A percentile compares a stretch with the other conserved stretches of the same genome.
phyloP scores from a whole-genome alignment of 192 early-diverging fungal species.

The Rhizophagus clarus region DNA sequence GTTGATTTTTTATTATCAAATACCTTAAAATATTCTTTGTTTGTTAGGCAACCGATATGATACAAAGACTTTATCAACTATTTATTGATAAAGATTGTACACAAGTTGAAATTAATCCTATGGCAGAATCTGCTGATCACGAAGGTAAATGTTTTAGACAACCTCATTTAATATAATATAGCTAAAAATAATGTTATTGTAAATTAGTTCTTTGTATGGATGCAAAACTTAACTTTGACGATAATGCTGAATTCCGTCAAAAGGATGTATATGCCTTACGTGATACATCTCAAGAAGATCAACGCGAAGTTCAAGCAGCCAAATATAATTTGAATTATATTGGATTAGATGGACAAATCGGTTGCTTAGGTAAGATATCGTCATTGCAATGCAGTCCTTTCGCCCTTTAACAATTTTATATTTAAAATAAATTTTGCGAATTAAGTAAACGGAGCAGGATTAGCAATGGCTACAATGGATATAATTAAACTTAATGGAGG shows the following conservation, averaged over 20 bases:
- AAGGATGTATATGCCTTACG: constrained; percentile 85
- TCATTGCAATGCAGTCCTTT: constrained; percentile 11
- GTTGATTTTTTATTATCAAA: not conserved
- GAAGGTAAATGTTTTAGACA: constrained; percentile 54
- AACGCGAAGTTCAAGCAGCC: constrained; percentile 94
- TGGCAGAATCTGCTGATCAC: constrained; percentile 87
- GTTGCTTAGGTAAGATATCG: constrained; percentile 75
- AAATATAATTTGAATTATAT: constrained; percentile 99
- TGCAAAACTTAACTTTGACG: constrained; percentile 99
- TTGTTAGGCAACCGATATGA: constrained; percentile 82
- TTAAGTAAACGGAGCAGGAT: constrained; percentile 93
- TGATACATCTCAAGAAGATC: constrained; percentile 95
- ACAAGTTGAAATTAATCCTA: constrained; percentile 99
- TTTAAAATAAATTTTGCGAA: too few species aligned
- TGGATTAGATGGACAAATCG: constrained; percentile 97
- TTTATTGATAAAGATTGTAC: constrained; percentile 97
- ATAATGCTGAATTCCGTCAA: constrained; percentile 99
- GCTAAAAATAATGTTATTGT: not conserved
- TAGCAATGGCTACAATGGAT: constrained; percentile 99
- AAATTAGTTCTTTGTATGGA: constrained; percentile 90
- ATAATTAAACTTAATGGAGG: constrained; percentile 99
- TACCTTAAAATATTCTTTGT: not conserved
- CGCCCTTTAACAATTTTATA: not conserved
- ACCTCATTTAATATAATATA: not conserved
- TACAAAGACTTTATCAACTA: constrained; percentile 92